Evolutionary conservation across 768 basidiomycete species (phyloP).

Genomic region (Suillus cothurnatus): DNA sequence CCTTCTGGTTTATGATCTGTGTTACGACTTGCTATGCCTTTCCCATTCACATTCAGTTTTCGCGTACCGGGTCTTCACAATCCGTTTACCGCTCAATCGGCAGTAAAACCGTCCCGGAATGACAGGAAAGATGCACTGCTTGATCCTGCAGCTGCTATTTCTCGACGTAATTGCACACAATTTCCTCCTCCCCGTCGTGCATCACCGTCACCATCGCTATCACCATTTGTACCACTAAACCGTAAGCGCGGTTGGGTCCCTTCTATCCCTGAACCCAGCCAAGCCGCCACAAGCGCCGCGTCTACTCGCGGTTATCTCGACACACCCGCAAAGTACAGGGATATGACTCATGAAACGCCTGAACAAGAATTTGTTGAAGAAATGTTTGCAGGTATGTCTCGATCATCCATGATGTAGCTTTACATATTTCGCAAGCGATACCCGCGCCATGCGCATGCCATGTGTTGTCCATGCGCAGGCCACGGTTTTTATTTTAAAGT

Average conservation of each 20-base stretch:
- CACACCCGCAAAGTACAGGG: slow-evolving; percentile 64
- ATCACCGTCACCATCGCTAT: slow-evolving; percentile 25
- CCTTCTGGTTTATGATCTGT: slow-evolving; percentile 22
- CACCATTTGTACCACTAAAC: slow-evolving; percentile 43
- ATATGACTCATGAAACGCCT: slow-evolving; percentile 32
- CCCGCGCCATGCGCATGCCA: slow-evolving; percentile 24
- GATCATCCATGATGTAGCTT: slow-evolving; percentile 16
- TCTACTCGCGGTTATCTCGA: slow-evolving; percentile 69
- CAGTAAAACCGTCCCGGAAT: slow-evolving; percentile 28
- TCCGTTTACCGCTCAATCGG: slow-evolving; percentile 50
- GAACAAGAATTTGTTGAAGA: slow-evolving; percentile 45
- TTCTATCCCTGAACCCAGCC: slow-evolving; percentile 55
- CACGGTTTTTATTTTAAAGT: slow-evolving; percentile 15
- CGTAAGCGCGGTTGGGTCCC: slow-evolving; percentile 79
- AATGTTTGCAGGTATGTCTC: slow-evolving; percentile 45
- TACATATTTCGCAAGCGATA: slow-evolving; percentile 25
- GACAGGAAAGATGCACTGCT: slow-evolving; percentile 22
- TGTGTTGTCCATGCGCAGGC: slow-evolving; percentile 19
- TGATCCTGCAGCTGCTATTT: slow-evolving; percentile 13
- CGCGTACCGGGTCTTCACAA: slow-evolving; percentile 66
- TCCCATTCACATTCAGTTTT: slow-evolving; percentile 75
- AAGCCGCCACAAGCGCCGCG: slow-evolving; percentile 50
- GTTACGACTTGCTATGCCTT: slow-evolving; percentile 44
- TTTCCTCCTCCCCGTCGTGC: slow-evolving; percentile 23
- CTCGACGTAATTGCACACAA: slow-evolving; percentile 21